Evolutionary conservation across 441 rosid genomes (phyloP).

Genomic region (Hura crepitans): DNA sequence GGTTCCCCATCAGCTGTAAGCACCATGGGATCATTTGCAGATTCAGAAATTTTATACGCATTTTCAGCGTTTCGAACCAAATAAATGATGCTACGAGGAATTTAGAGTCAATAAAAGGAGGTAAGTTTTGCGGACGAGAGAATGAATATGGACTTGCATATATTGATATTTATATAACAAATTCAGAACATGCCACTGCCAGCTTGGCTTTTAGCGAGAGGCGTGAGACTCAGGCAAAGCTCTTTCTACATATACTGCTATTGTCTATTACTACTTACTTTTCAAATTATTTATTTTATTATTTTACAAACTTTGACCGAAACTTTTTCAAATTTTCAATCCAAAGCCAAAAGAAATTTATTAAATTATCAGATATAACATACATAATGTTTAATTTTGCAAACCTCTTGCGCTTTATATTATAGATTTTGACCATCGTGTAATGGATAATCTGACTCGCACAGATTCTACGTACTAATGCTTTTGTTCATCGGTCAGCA

Average conservation of each 20-base stretch:
- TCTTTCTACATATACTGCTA: background rate
- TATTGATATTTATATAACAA: background rate
- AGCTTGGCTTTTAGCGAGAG: slow-evolving; percentile 17
- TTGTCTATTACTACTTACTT: background rate
- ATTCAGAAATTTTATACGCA: slow-evolving; percentile 35
- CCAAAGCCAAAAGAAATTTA: too few species aligned
- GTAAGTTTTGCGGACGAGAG: background rate
- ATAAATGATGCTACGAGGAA: too few species aligned
- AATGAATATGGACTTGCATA: background rate
- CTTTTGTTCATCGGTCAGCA: background rate
- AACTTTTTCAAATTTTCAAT: background rate
- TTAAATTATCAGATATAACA: too few species aligned
- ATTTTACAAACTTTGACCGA: background rate
- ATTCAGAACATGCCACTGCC: too few species aligned
- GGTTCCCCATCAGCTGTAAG: slow-evolving; percentile 39
- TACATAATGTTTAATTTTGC: too few species aligned
- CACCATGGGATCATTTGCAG: slow-evolving; percentile 40
- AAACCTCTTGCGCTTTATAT: background rate
- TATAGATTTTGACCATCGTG: background rate
- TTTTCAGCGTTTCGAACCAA: background rate
- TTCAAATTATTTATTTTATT: too few species aligned
- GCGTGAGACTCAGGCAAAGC: slow-evolving; percentile 4
- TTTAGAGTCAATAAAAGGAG: too few species aligned
- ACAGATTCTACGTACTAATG: background rate
- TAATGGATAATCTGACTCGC: background rate